A percentile compares a stretch with the other conserved stretches of the same genome.
Conservation (phyloP, 176 grass and related monocot species). For the Oryza glaberrima region DNA sequence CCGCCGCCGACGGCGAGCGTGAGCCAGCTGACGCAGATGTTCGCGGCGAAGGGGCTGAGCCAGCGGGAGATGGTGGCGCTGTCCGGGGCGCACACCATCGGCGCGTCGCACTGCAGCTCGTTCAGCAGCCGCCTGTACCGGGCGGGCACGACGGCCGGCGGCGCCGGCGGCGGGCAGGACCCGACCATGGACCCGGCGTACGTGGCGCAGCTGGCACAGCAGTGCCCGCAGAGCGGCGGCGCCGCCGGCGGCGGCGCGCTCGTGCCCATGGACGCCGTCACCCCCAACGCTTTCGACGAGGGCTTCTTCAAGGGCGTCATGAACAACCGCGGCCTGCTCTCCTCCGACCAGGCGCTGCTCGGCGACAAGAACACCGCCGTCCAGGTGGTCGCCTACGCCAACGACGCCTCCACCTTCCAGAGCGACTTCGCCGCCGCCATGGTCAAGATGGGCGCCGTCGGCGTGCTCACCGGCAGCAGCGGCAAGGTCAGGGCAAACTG, state of each 20-base stretch:
- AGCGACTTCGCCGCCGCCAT: conserved; percentile 70
- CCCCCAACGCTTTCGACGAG: conserved; percentile 74
- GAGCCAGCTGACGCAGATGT: conserved; percentile 62
- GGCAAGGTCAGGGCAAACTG: conserved; percentile 79
- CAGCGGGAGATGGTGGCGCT: conserved; percentile 78
- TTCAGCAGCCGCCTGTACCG: conserved; percentile 66
- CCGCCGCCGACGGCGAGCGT: conserved; percentile 59
- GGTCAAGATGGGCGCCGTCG: conserved; percentile 77
- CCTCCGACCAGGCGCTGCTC: conserved; percentile 76
- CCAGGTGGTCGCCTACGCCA: conserved; percentile 73
- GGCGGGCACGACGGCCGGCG: conserved; percentile 32
- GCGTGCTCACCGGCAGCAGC: conserved; percentile 58
- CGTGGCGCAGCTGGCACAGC: conserved; percentile 55
- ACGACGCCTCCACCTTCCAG: conserved; percentile 60
- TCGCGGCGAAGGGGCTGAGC: conserved; percentile 68
- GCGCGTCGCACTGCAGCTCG: conserved; percentile 76
- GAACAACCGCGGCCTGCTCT: conserved; percentile 69
- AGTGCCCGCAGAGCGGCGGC: conserved; percentile 49
- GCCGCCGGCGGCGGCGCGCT: conserved; percentile 25
- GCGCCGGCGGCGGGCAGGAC: conserved; percentile 31
- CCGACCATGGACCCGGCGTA: conserved; percentile 71
- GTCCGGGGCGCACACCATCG: conserved; percentile 93
- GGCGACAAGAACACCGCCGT: conserved; percentile 50
- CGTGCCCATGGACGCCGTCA: conserved; percentile 74
- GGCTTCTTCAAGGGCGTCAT: conserved; percentile 74